Percentiles rank a stretch among this genome's conserved stretches.
These are phyloP conservation scores for Xylariales sp. DNA, from an alignment of 2,329 filamentous ascomycete species.

Conservation along the genomic window DNA sequence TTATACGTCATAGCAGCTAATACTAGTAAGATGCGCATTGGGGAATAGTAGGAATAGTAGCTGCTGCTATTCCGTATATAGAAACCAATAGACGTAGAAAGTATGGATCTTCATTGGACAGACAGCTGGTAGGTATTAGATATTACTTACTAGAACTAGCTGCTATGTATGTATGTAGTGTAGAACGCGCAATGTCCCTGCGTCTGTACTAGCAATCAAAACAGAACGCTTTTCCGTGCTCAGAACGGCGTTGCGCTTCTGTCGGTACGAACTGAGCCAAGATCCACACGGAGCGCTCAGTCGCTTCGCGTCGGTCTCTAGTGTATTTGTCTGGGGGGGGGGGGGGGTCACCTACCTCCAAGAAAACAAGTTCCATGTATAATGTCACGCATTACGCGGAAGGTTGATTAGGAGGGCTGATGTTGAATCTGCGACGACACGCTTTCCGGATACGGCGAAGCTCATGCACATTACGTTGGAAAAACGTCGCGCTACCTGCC, in stretches of 20 bases:
- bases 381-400: background rate
- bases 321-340: no score
- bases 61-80: conserved; percentile 9
- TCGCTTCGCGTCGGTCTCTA: background rate
- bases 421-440: background rate
- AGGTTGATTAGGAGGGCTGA: background rate
- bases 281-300: background rate
- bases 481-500: background rate
- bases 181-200: background rate
- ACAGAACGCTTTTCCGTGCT: background rate
- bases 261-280: conserved; percentile 2
- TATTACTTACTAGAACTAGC: background rate
- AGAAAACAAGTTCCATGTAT: background rate
- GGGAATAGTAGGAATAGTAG: background rate
- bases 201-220: background rate
- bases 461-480: background rate
- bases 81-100: conserved; percentile 19
- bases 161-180: no score
- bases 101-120: background rate
- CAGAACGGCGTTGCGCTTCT: background rate
- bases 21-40: background rate
- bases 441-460: background rate
- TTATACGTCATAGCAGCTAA: conserved; percentile 31
- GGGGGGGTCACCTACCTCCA: background rate
- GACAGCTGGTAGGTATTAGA: background rate